phyloP scores from a whole-genome alignment of 768 basidiomycete genomes.

The Tubosaeta sp. region DNA sequence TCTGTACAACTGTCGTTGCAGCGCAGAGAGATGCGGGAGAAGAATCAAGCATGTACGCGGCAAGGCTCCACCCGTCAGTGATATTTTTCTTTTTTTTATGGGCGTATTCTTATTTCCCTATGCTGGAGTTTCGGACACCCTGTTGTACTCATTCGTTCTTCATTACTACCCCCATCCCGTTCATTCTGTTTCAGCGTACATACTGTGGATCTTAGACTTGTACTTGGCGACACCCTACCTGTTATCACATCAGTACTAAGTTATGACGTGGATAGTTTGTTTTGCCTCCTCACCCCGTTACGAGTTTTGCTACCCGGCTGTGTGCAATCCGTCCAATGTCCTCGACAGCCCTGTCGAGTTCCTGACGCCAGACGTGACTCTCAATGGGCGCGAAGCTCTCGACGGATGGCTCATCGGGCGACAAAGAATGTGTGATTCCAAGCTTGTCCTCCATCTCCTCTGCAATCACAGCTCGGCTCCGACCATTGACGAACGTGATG shows the following conservation, averaged over 20 bases:
- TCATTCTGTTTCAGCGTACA: constrained; percentile 10
- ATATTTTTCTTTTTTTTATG: constrained; percentile 24
- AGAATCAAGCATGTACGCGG: constrained; percentile 19
- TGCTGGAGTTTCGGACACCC: constrained; percentile 11
- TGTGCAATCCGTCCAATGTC: constrained; percentile 78
- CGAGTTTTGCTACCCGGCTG: constrained; percentile 47
- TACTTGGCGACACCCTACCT: constrained; percentile 11
- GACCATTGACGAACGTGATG: constrained; percentile 90
- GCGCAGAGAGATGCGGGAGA: constrained; percentile 29
- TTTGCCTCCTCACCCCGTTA: constrained; percentile 2
- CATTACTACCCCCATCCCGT: background rate
- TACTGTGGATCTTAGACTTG: constrained; percentile 8
- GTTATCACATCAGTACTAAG: background rate
- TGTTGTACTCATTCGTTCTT: constrained; percentile 24
- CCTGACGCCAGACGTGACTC: constrained; percentile 53
- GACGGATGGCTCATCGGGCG: constrained; percentile 33
- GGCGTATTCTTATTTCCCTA: constrained; percentile 29
- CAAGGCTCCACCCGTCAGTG: constrained; percentile 8
- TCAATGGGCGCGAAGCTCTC: constrained; percentile 37
- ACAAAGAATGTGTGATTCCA: constrained; percentile 47
- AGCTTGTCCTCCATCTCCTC: constrained; percentile 76
- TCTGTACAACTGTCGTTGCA: constrained; percentile 8
- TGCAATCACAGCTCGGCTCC: constrained; percentile 64
- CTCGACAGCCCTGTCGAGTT: constrained; percentile 66
- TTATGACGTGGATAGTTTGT: background rate